Evolutionary conservation across 176 grass and related monocot species (phyloP).

Genomic region (Elaeis guineensis): DNA sequence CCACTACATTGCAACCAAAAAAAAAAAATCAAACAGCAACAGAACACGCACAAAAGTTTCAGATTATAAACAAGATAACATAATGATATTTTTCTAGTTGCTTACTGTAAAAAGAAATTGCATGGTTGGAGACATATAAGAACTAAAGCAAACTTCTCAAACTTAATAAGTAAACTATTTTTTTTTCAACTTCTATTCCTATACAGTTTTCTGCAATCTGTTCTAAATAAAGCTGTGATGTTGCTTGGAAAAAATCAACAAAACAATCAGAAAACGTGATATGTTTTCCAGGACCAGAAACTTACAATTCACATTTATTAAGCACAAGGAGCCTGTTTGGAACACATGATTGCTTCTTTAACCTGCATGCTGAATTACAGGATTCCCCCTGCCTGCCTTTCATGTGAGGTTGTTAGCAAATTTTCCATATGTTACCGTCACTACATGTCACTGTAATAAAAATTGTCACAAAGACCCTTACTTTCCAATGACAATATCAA

Average conservation of each 20-base stretch:
- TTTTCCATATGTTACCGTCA: constrained; percentile 8
- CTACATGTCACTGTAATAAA: background rate
- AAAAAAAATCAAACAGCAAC: no score
- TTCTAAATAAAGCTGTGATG: no score
- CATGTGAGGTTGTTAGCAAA: constrained; percentile 20
- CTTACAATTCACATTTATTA: constrained; percentile 91
- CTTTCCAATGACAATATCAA: constrained; percentile 78
- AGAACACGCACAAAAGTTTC: no score
- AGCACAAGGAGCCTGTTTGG: constrained; percentile 55
- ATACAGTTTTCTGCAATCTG: no score
- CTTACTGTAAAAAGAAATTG: no score
- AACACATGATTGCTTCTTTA: constrained; percentile 75
- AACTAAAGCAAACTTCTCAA: no score
- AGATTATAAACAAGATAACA: no score
- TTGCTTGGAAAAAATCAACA: background rate
- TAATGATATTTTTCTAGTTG: no score
- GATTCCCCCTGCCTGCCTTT: constrained; percentile 66
- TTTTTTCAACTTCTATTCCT: no score
- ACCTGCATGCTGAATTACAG: constrained; percentile 58
- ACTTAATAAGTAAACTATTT: no score
- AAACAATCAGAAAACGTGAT: background rate
- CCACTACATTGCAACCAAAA: no score
- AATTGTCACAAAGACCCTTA: constrained; percentile 23
- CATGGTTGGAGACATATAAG: no score
- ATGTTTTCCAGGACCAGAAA: constrained; percentile 5